phyloP scores from a whole-genome alignment of 768 basidiomycete species.

The Tylopilus sp. region DNA sequence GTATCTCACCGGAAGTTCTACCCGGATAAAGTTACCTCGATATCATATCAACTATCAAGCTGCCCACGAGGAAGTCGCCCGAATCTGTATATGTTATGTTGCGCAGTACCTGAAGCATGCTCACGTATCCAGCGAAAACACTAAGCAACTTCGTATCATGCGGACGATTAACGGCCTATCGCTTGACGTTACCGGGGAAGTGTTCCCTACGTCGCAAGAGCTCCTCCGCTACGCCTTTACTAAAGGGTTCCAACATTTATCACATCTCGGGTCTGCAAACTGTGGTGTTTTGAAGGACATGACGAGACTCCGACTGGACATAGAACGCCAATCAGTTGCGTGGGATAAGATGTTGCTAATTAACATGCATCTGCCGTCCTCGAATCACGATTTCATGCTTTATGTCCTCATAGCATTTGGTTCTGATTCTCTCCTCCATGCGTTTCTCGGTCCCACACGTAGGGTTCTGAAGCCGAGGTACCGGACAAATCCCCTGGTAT shows the following conservation, averaged over 20 bases:
- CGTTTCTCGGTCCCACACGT: not conserved
- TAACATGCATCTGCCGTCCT: not conserved
- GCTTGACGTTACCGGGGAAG: not conserved
- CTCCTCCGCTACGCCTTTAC: too few relatives aligned
- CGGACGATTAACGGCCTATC: not conserved
- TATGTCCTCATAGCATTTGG: constrained; percentile 7
- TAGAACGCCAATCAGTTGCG: not conserved
- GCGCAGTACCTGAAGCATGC: not conserved
- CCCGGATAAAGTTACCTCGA: not conserved
- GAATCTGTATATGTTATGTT: constrained; percentile 3
- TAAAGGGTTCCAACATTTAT: constrained; percentile 9
- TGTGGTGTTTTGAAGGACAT: constrained; percentile 2
- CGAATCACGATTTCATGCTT: constrained; percentile 3
- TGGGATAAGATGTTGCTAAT: not conserved
- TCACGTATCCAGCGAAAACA: not conserved
- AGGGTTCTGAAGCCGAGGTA: not conserved
- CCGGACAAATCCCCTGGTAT: constrained; percentile 9
- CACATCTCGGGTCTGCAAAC: not conserved
- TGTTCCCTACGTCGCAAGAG: not conserved
- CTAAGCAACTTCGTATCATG: not conserved
- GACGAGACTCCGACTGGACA: not conserved
- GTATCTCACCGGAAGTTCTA: constrained; percentile 7
- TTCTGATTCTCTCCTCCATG: constrained; percentile 1
- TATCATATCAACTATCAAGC: constrained; percentile 3
- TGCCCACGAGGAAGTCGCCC: constrained; percentile 6